Percentiles rank a stretch among this genome's conserved stretches.
phyloP scores from a whole-genome alignment of 1,139 yeast species.

The Candida sp. region DNA sequence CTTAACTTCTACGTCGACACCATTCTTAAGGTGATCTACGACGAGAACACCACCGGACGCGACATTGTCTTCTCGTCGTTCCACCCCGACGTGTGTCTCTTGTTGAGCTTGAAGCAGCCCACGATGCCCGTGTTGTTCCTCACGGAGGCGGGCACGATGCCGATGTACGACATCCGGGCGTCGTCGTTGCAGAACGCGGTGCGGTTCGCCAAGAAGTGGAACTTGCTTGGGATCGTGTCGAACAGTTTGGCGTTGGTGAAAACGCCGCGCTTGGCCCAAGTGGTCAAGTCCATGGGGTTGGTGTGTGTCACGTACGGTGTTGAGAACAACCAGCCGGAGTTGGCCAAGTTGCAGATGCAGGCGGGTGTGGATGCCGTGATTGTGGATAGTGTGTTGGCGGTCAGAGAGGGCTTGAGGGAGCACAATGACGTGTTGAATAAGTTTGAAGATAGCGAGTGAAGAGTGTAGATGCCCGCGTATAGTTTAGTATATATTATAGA shows the following conservation, averaged over 20 bases:
- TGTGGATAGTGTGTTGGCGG: slow-evolving; percentile 94
- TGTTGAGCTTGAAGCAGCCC: slow-evolving; percentile 91
- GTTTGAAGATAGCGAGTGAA: slow-evolving; percentile 13
- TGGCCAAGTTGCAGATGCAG: slow-evolving; percentile 84
- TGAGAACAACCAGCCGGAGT: slow-evolving; percentile 83
- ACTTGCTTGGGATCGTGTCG: slow-evolving; percentile 88
- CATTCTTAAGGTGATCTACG: slow-evolving; percentile 80
- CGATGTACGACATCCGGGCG: slow-evolving; percentile 91
- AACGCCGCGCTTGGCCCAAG: slow-evolving; percentile 89
- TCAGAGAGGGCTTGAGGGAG: slow-evolving; percentile 75
- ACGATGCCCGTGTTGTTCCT: slow-evolving; percentile 87
- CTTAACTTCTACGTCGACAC: slow-evolving; percentile 89
- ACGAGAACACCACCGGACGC: slow-evolving; percentile 72
- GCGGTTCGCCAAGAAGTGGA: slow-evolving; percentile 92
- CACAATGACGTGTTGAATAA: slow-evolving; percentile 25
- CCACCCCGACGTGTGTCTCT: slow-evolving; percentile 91
- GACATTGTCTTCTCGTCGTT: slow-evolving; percentile 92
- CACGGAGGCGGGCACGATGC: slow-evolving; percentile 84
- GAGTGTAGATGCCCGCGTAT: not conserved
- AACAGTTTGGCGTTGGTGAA: slow-evolving; percentile 85
- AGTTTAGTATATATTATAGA: too few species aligned
- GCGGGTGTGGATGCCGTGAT: slow-evolving; percentile 99
- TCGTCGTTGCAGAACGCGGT: slow-evolving; percentile 90
- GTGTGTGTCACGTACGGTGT: slow-evolving; percentile 95
- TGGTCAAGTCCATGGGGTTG: slow-evolving; percentile 87